Conservation (phyloP, 768 basidiomycete species). For the Suillus lakei region DNA sequence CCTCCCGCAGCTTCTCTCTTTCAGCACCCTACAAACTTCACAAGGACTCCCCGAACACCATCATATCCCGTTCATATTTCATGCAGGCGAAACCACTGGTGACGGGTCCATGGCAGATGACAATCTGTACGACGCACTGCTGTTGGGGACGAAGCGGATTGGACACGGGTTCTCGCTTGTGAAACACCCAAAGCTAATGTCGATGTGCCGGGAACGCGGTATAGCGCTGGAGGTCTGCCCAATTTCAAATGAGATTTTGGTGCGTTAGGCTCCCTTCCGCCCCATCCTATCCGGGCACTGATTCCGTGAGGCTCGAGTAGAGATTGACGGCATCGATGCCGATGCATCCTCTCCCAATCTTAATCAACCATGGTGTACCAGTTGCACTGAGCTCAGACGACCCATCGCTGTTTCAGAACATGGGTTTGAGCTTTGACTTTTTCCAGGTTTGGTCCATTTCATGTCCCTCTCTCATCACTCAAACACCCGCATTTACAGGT, state of each 20-base stretch:
- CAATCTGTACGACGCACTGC: slow-evolving; percentile 80
- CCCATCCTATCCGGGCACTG: background rate
- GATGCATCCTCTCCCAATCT: slow-evolving; percentile 74
- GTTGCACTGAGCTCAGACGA: slow-evolving; percentile 78
- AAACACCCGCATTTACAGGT: slow-evolving; percentile 43
- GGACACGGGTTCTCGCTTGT: slow-evolving; percentile 83
- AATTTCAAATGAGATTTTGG: slow-evolving; percentile 81
- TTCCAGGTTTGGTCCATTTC: slow-evolving; percentile 56
- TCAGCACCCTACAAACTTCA: slow-evolving; percentile 60
- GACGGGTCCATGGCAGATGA: slow-evolving; percentile 73
- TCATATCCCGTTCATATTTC: slow-evolving; percentile 78
- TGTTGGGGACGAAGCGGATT: slow-evolving; percentile 79
- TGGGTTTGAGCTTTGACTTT: slow-evolving; percentile 80
- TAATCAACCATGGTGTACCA: slow-evolving; percentile 74
- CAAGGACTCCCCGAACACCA: slow-evolving; percentile 42
- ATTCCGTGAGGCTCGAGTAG: slow-evolving; percentile 35
- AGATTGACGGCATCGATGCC: slow-evolving; percentile 80
- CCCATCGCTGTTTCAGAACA: slow-evolving; percentile 76
- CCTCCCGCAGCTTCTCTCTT: slow-evolving; percentile 60
- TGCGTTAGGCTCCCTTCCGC: slow-evolving; percentile 30
- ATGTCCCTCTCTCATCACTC: slow-evolving; percentile 1
- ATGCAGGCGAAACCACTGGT: slow-evolving; percentile 81
- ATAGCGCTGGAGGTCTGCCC: slow-evolving; percentile 81
- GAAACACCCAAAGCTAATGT: slow-evolving; percentile 76
- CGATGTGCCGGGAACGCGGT: slow-evolving; percentile 62